Conservation (phyloP, 2,329 filamentous ascomycete genomes). For the Aurifilum marmelostoma region DNA sequence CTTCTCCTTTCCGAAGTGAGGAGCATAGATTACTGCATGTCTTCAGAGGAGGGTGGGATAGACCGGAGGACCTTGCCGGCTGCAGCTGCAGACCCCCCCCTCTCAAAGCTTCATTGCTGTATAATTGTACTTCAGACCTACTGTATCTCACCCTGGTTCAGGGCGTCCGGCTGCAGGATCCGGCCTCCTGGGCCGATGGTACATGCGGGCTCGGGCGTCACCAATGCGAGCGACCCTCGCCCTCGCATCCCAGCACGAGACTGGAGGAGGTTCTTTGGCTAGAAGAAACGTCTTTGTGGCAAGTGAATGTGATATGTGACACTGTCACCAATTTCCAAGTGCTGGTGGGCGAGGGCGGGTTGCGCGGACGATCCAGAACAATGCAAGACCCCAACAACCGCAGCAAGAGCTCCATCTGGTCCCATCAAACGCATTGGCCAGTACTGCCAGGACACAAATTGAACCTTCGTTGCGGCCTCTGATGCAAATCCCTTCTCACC, state of each 20-base stretch:
- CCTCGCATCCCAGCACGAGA: not conserved
- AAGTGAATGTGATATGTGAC: not conserved
- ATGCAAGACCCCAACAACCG: not conserved
- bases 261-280: not conserved
- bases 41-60: not conserved
- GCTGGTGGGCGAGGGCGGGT: not conserved
- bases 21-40: conserved; percentile 1
- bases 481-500: conserved; percentile 9
- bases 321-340: not conserved
- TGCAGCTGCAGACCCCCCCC: conserved; percentile 12
- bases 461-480: conserved; percentile 20
- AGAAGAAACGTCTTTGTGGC: not conserved
- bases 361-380: not conserved
- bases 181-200: conserved; percentile 16
- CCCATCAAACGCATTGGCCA: conserved; percentile 16
- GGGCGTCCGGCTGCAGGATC: not conserved
- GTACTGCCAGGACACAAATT: conserved; percentile 6
- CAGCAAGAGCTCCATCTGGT: conserved; percentile 1
- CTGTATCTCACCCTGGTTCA: conserved; percentile 7
- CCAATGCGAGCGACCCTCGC: not conserved
- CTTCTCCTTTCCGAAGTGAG: too few species aligned
- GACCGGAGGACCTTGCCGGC: conserved; percentile 10
- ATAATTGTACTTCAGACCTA: not conserved
- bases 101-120: not conserved
- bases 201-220: conserved; percentile 8